Evolutionary conservation across 768 basidiomycete species (phyloP), one percentile per base, ranked within the genome.

Genomic region (Boletales sp.): DNA sequence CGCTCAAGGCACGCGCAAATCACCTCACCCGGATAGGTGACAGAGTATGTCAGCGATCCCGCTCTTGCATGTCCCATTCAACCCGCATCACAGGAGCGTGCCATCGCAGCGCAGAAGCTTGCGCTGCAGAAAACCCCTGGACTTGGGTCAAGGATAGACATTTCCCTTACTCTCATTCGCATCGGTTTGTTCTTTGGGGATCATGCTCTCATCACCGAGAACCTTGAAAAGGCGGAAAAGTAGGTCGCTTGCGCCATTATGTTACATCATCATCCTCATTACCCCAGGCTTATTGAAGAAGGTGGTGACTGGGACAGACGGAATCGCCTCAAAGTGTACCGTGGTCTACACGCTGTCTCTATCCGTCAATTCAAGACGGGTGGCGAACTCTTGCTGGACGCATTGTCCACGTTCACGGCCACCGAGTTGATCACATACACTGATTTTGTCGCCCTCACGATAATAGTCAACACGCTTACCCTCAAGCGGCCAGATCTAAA

Each of bases 261-360:
- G 14, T 9, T 45, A 27, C 19, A 17, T n/a, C 2, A 21, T 2
- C 35, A 44, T 8, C 18, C 17, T 32, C 8, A 41, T 39, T 31
- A 34, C 14, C 37, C 17, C 62, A 94, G 91, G 48, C 75, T 97
- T 38, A 88, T 97, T 47, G 94, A 97, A 59, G 81, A 92, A 66
- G 95, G 95, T 1, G 95, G 95, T 40, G 95, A 99, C 71, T 99
- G 95, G 95, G 95, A 99, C 67, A 77, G 95, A 47, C 82, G 94
- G 35, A 99, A 97, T 69, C 82, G 95, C 40, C 81, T 97, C 60
- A 99, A 99, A 70, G 95, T 97, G 37, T 99, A 98, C 73, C 82
- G 83, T 44, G 94, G 87, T 42, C 73, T 97, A 0, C 88, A 95
- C 62, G 74, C 86, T 39, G 71, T 94, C 30, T 87, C 90, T 29